Base-by-base conservation (phyloP, 2,329 filamentous ascomycete species). In the Phoma sp. region DNA sequence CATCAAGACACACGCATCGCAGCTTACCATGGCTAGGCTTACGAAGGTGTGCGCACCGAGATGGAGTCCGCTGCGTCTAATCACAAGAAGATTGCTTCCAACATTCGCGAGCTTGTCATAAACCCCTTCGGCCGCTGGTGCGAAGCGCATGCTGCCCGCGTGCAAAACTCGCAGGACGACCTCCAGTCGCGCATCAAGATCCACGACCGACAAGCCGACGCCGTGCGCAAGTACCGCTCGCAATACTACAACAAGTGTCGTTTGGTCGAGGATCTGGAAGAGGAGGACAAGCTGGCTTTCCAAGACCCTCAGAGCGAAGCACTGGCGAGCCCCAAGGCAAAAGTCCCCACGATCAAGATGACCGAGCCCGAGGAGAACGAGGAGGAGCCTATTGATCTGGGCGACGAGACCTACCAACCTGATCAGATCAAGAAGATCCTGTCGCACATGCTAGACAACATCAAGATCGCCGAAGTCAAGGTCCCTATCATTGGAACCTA, bases 161-260 rank as follows among this genome's bases (percentile, higher is more conserved):
- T 99, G 55, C 91, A 96, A 74, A 91, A 92, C 70, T 97, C 92
- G 21, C 94, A 99, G 74, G 95, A 98, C 67, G 93, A 97, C 69
- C 85, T 99, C 21, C 94, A 98, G 76, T 79, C 83, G 43, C 90
- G 92, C 55, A 93, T 98, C 77, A 97, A 96, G 81, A 85, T 90
- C 58, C 92, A 98, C 76, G 92, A 96, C 73, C 91, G 90, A 64
- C 96, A 99, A 76, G 89, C 90, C 55, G 95, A 99, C 60, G 77
- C 85, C 19, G 92, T 96, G 58, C 92, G 92, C 82, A 98, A 98
- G 79, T 85, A 97, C 67, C 88, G 95, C 62, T 96, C 91, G 76
- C 90, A 91, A 67, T 99, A 99, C 78, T 98, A 98, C 84, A 99
- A 98, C 82, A 99, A 98, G 79, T 99, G 95, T 75, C 89, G 96